Conservation (phyloP, 495 filamentous ascomycete genomes). For the Paragyromitra xinjiangensis region DNA sequence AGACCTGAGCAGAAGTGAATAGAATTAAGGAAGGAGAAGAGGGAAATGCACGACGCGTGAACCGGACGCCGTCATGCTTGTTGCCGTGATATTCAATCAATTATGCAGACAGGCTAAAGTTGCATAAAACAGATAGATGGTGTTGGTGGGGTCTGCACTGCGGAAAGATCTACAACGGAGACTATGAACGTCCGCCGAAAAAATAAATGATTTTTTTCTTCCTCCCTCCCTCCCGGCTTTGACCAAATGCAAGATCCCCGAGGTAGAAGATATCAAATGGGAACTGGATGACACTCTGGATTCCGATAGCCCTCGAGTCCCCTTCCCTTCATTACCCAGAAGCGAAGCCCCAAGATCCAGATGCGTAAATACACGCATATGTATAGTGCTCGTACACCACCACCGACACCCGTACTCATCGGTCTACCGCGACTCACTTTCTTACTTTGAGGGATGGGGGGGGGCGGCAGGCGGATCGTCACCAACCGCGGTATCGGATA, state of each 20-base stretch:
- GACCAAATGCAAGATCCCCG: neutral
- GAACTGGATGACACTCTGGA: neutral
- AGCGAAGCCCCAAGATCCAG: constrained; percentile 26
- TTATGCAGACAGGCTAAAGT: constrained; percentile 29
- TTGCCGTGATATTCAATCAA: constrained; percentile 14
- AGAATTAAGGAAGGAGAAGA: neutral
- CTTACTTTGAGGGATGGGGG: constrained; percentile 1
- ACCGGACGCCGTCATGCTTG: constrained; percentile 1
- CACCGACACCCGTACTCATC: constrained; percentile 23
- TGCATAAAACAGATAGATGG: constrained; percentile 7
- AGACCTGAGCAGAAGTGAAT: constrained; percentile 11
- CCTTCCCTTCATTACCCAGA: constrained; percentile 27
- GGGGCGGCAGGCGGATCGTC: constrained; percentile 32
- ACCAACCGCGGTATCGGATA: constrained; percentile 50
- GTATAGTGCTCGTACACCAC: constrained; percentile 15
- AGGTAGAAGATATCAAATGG: neutral
- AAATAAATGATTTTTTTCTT: neutral
- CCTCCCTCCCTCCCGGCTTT: neutral
- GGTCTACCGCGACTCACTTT: constrained; percentile 34
- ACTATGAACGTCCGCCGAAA: constrained; percentile 8
- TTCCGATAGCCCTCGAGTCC: constrained; percentile 8
- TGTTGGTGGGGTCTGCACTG: neutral
- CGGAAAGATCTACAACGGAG: constrained; percentile 25
- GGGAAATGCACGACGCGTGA: neutral
- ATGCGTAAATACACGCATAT: constrained; percentile 42